Base-by-base conservation (phyloP, 306 rosid genomes). In the Prunus mira region DNA sequence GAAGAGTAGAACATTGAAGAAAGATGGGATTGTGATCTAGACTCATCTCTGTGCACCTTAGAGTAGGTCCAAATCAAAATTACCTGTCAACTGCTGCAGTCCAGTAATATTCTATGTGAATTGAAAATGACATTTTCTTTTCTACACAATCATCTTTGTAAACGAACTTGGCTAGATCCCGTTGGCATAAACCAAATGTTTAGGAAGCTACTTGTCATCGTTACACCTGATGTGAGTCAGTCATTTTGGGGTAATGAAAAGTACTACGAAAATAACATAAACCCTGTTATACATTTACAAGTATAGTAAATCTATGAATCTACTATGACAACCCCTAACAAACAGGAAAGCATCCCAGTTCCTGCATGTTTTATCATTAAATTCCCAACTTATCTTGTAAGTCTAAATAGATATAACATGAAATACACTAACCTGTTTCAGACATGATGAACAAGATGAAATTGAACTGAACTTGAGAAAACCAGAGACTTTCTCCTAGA, bases 1-100 rank as follows among this genome's bases (percentile, higher is more conserved):
- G 96, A 88, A 77, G 79, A 82, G 75, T 65, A 88, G 76, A 74
- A 91, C 79, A 63, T n/a, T 52, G 85, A 87, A 87, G 84, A 81
- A 83, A 74, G 82, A 78, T 51, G 78, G 75, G 32, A 19, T 38
- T 75, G 77, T 61, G 65, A 77, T 57, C 17, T 32, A 62, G 72
- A 62, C 56, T 64, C 12, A 51, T 14, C 12, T 27, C 18, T 55
- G 78, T 68, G 27, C 32, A 54, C n/a, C 62, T 9, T 54, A 38
- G 65, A 64, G 43, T 25, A 54, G 20, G 75, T 76, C 83, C n/a
- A 63, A 76, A 50, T 75, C 79, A 78, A 38, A 49, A 55, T 67
- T 61, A 62, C 34, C 14, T 60, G 77, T 56, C 46, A 57, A 32
- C 51, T 72, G 62, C 22, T 34, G 46, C 41, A 55, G 81, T 71